Evolutionary conservation across 1,284 basidiomycete species (phyloP).

Genomic region (Psilocybe mexicana): DNA sequence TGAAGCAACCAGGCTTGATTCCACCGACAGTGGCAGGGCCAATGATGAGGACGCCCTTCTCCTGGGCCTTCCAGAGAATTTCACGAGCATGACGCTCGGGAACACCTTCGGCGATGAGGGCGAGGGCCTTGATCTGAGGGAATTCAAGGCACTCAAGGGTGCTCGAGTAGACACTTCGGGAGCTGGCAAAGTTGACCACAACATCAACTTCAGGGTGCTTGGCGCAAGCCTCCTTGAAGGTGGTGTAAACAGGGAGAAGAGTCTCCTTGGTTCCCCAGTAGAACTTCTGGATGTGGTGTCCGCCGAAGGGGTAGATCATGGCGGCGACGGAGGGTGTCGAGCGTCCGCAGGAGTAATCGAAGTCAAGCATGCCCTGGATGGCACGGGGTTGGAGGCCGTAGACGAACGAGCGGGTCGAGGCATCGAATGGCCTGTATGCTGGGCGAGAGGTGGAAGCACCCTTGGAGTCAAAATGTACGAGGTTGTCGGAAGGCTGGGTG

Average conservation of each 20-base stretch:
- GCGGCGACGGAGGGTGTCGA: constrained; percentile 93
- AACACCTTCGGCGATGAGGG: constrained; percentile 98
- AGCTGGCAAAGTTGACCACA: constrained; percentile 97
- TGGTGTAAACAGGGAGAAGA: constrained; percentile 95
- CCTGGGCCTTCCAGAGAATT: constrained; percentile 87
- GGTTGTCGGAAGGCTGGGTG: constrained; percentile 85
- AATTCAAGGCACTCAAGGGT: constrained; percentile 86
- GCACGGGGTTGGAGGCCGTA: constrained; percentile 99
- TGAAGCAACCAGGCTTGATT: constrained; percentile 99
- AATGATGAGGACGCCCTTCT: constrained; percentile 92
- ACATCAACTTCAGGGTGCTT: constrained; percentile 98
- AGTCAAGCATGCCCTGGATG: constrained; percentile 99
- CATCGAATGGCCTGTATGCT: constrained; percentile 89
- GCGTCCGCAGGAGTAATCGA: constrained; percentile 97
- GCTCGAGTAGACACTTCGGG: constrained; percentile 92
- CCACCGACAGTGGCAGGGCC: constrained; percentile 99
- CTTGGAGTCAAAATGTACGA: constrained; percentile 78
- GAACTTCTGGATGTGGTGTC: constrained; percentile 99
- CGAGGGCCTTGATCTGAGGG: constrained; percentile 74
- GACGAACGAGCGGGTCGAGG: constrained; percentile 91
- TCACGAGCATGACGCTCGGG: constrained; percentile 97
- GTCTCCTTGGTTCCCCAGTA: constrained; percentile 99
- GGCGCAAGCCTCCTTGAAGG: constrained; percentile 86
- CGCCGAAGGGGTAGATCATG: constrained; percentile 99
- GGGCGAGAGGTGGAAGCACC: constrained; percentile 56